Conservation (phyloP, 1,284 basidiomycete species). For the Ceraceosorus guamensis region DNA sequence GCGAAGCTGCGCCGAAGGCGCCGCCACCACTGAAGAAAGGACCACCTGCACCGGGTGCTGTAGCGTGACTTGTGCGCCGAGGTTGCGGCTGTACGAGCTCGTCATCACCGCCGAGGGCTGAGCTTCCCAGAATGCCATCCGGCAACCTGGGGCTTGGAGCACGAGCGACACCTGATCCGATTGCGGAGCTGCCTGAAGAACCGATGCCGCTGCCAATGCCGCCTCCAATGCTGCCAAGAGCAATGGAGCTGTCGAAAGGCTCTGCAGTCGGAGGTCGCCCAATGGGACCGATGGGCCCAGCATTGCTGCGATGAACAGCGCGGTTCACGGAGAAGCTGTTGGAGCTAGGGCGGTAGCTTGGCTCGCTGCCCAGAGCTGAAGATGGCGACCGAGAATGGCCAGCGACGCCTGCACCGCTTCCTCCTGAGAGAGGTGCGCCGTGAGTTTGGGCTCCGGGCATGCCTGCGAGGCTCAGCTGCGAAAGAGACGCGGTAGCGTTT, state of each 20-base stretch:
- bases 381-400: neutral
- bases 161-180: neutral
- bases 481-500: neutral
- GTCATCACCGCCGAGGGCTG: conserved; percentile 46
- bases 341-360: conserved; percentile 3
- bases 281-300: conserved; percentile 42
- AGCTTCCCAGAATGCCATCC: conserved; percentile 45
- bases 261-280: conserved; percentile 21
- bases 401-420: neutral
- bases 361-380: conserved; percentile 9
- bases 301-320: conserved; percentile 1
- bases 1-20: conserved; percentile 17
- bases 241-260: neutral
- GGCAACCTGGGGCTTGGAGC: conserved; percentile 14
- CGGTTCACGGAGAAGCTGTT: neutral
- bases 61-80: conserved; percentile 30
- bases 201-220: too few relatives aligned
- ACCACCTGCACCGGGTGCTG: conserved; percentile 23
- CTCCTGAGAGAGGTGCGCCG: neutral
- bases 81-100: conserved; percentile 43
- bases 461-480: neutral
- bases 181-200: neutral
- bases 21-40: conserved; percentile 21
- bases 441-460: neutral
- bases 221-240: neutral